Conservation (phyloP, 2,329 filamentous ascomycete genomes). For the Magnaporthiopsis rhizophila region DNA sequence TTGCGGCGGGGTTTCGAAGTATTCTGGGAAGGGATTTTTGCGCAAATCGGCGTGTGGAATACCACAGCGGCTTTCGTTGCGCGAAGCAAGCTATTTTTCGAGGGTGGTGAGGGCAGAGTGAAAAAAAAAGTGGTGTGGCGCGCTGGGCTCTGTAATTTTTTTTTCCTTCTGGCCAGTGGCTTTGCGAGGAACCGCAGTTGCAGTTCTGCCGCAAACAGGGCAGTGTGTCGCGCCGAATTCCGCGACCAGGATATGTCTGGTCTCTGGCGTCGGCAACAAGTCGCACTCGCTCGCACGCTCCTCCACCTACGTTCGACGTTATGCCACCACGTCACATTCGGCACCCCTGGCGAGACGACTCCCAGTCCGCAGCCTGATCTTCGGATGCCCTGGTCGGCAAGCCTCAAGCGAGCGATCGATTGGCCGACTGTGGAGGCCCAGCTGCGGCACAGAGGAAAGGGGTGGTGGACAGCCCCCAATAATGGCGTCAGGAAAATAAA, state of each 20-base stretch:
- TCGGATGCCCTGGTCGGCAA: not conserved
- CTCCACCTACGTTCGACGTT: not conserved
- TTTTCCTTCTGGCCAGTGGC: not conserved
- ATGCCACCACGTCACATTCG: constrained; percentile 4
- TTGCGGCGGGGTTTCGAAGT: not conserved
- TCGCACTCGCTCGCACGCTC: not conserved
- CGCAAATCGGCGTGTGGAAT: not conserved
- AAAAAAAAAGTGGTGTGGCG: not conserved
- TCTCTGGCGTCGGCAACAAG: not conserved
- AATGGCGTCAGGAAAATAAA: not conserved
- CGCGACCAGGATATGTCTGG: not conserved
- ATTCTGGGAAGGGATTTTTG: not conserved
- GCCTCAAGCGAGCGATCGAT: not conserved
- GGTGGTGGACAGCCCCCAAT: not conserved
- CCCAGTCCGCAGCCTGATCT: not conserved
- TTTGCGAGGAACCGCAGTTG: not conserved
- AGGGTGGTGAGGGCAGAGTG: not conserved
- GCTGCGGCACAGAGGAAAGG: not conserved
- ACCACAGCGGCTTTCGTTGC: not conserved
- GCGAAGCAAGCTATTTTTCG: not conserved
- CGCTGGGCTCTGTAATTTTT: not conserved
- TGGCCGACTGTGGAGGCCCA: not conserved
- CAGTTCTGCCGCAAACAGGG: not conserved
- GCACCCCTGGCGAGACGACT: not conserved
- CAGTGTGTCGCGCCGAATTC: not conserved